A percentile compares a stretch with the other conserved stretches of the same genome.
These are phyloP conservation scores for Macaranga tanarius DNA, from an alignment of 441 rosid species.

Conservation along the genomic window DNA sequence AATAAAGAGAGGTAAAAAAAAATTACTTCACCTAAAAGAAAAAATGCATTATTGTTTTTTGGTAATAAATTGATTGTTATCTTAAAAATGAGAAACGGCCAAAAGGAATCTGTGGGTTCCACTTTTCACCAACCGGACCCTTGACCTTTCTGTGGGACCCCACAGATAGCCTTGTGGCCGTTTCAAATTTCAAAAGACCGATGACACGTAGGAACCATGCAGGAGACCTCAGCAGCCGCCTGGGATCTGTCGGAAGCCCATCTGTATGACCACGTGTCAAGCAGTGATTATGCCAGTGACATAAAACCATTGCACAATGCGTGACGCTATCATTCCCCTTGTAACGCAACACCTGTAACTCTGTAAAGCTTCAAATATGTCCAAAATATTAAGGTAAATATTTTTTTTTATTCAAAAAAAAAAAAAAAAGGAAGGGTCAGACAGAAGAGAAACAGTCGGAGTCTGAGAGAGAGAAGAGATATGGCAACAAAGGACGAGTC, in stretches of 20 bases:
- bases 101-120: not conserved
- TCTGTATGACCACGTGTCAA: not conserved
- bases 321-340: not conserved
- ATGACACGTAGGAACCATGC: slow-evolving; percentile 16
- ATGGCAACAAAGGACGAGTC: slow-evolving; percentile 32
- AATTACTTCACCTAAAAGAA: too few species aligned
- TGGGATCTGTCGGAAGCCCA: not conserved
- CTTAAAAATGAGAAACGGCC: not conserved
- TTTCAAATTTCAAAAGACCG: not conserved
- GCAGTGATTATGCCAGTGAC: not conserved
- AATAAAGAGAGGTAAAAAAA: too few species aligned
- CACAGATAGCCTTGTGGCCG: not conserved
- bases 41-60: too few species aligned
- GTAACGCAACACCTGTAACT: not conserved
- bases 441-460: not conserved
- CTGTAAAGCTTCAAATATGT: not conserved
- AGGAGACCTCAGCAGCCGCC: not conserved
- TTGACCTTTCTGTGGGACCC: not conserved
- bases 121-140: not conserved
- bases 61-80: too few species aligned
- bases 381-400: too few species aligned
- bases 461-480: not conserved
- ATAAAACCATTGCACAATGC: fast-evolving
- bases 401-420: not conserved
- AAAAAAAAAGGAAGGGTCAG: not conserved